Evolutionary conservation across 352 stramenopile species (phyloP).

Genomic region (Phytophthora sp.): DNA sequence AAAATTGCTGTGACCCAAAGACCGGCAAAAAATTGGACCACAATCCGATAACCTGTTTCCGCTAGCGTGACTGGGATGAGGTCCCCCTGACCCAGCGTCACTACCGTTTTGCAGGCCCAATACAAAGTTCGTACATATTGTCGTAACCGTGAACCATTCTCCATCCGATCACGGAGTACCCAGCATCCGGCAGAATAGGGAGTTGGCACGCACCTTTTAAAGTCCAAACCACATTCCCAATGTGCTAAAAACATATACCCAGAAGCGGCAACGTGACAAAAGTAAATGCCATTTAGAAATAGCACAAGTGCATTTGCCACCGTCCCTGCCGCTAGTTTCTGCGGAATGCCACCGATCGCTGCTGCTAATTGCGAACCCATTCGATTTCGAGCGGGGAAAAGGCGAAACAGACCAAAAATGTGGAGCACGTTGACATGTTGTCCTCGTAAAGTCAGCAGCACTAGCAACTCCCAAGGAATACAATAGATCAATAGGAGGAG

Average conservation of each 20-base stretch:
- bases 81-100: conserved; percentile 73
- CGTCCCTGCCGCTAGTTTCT: conserved; percentile 32
- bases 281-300: conserved; percentile 55
- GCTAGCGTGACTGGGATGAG: conserved; percentile 57
- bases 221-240: conserved; percentile 45
- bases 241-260: conserved; percentile 74
- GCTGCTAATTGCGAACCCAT: conserved; percentile 24
- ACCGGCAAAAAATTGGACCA: conserved; percentile 65
- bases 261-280: conserved; percentile 57
- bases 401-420: conserved; percentile 40
- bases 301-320: conserved; percentile 50
- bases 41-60: conserved; percentile 66
- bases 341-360: conserved; percentile 27
- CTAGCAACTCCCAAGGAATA: conserved; percentile 49
- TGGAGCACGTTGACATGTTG: conserved; percentile 57
- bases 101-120: conserved; percentile 76
- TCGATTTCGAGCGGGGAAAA: conserved; percentile 17
- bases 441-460: conserved; percentile 19
- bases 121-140: conserved; percentile 71
- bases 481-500: conserved; percentile 32
- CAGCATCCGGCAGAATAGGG: conserved; percentile 43
- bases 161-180: conserved; percentile 66
- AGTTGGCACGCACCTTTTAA: conserved; percentile 36
- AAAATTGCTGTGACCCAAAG: conserved; percentile 76
- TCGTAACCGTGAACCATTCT: conserved; percentile 47